Evolutionary conservation across 352 stramenopile species (phyloP).

Genomic region (Thalassiosira hispida): DNA sequence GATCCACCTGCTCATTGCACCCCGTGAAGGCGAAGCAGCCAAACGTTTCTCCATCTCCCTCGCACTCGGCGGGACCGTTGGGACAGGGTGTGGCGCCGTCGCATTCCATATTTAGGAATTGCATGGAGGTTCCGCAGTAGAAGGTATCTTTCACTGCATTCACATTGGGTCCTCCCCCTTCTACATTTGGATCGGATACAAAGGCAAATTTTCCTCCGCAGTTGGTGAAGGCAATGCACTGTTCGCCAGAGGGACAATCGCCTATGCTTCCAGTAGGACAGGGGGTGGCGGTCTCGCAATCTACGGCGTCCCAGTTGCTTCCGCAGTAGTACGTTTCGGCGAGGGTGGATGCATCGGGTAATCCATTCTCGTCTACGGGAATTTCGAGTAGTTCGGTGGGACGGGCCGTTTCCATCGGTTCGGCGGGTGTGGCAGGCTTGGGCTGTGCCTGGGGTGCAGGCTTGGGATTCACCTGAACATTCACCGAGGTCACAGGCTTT

Average conservation of each 20-base stretch:
- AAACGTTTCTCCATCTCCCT: constrained; percentile 31
- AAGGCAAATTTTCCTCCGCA: constrained; percentile 63
- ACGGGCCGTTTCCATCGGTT: neutral
- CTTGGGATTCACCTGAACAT: neutral
- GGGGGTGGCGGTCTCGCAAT: constrained; percentile 44
- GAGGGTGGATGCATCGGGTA: constrained; percentile 52
- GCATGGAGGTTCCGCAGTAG: constrained; percentile 55
- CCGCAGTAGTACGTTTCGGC: constrained; percentile 64
- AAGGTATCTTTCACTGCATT: constrained; percentile 58
- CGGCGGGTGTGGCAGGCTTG: no score
- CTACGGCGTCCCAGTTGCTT: constrained; percentile 43
- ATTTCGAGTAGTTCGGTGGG: constrained; percentile 34
- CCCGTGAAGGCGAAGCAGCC: constrained; percentile 69
- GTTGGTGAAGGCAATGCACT: constrained; percentile 68
- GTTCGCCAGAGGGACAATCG: constrained; percentile 35
- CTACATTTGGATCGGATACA: constrained; percentile 51
- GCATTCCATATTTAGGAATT: constrained; percentile 61
- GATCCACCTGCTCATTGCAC: constrained; percentile 58
- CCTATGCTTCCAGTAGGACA: constrained; percentile 40
- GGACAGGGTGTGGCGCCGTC: constrained; percentile 58
- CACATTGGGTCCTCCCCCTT: constrained; percentile 56
- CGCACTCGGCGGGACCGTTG: constrained; percentile 52
- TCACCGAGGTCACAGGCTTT: neutral
- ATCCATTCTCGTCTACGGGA: constrained; percentile 43
- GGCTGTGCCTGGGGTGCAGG: neutral